A percentile compares a stretch with the other conserved stretches of the same genome.
These are phyloP conservation scores for Notholithocarpus densiflorus DNA, from an alignment of 306 rosid species.

Conservation along the genomic window DNA sequence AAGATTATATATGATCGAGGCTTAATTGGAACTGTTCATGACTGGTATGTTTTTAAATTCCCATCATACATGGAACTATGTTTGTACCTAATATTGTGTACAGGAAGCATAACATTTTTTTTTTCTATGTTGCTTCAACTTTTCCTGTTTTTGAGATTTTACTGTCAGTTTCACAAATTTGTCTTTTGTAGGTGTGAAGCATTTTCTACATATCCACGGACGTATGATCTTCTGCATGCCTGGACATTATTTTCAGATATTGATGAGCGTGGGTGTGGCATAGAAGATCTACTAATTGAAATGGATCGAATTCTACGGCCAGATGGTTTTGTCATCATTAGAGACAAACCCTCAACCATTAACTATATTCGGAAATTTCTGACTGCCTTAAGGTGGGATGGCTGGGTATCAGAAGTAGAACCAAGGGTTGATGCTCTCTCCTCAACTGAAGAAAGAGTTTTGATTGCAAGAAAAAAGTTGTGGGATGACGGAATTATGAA, in stretches of 20 bases:
- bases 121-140: not conserved
- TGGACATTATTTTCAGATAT: slow-evolving; percentile 54
- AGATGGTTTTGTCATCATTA: slow-evolving; percentile 55
- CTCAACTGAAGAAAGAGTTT: slow-evolving; percentile 47
- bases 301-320: slow-evolving; percentile 64
- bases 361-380: slow-evolving; percentile 43
- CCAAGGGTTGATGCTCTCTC: slow-evolving; percentile 51
- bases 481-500: slow-evolving; percentile 28
- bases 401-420: slow-evolving; percentile 58
- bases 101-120: not conserved
- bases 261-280: slow-evolving; percentile 44
- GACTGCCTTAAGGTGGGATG: slow-evolving; percentile 56
- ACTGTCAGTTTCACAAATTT: not conserved
- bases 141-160: not conserved
- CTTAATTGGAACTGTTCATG: slow-evolving; percentile 58
- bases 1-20: slow-evolving; percentile 63
- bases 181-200: slow-evolving; percentile 53
- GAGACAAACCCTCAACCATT: slow-evolving; percentile 48
- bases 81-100: not conserved
- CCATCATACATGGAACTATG: not conserved
- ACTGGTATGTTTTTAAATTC: slow-evolving; percentile 40
- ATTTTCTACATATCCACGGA: slow-evolving; percentile 65
- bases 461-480: slow-evolving; percentile 53
- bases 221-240: slow-evolving; percentile 65
- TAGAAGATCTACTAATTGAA: slow-evolving; percentile 55